Evolutionary conservation across 2,329 filamentous ascomycete species (phyloP), one percentile per base, ranked within the genome.

Genomic region (Botrytis porri): DNA sequence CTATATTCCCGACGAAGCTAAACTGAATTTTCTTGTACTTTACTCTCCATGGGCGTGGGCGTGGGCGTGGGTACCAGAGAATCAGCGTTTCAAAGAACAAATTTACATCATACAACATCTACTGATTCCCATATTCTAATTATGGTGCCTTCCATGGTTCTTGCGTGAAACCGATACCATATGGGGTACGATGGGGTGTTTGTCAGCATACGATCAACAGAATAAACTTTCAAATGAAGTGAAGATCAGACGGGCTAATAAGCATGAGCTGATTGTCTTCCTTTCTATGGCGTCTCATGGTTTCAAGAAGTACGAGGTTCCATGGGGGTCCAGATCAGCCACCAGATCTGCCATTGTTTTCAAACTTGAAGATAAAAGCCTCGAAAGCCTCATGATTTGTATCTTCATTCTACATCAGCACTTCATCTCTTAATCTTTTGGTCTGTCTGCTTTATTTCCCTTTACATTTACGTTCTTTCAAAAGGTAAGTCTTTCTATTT

Each of bases 171-270:
- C 29, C 32, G n/a, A 66, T 66, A 20, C 60, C 45, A 10, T 14
- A 18, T 57, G 25, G 32, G 43, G 69, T 48, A 63, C 39, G 43
- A 61, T 60, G 22, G 45, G 20, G 35, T 62, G 57, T 43, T 48
- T 45, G 43, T 37, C 54, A 60, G 41, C 12, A 29, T 51, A 22
- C 20, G 35, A 1, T 51, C 29, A 12, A 14, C 9, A 1, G 32
- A 48, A 43, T 71, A 32, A 29, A 71, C 59, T 71, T 43, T 65
- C 32, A 39, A 29, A 41, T 71, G 25, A 35, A 54, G 18, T 64
- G 77, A 61, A 74, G 77, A 79, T 78, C 77, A 80, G 78, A 78
- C 77, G 75, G 74, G 76, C 71, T 45, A 73, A 71, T 45, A 73
- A 71, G 77, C 62, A 73, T 75, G 71, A 75, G 74, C 74, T 74